A percentile compares a stretch with the other conserved stretches of the same genome.
These are phyloP conservation scores for Didymella glomerata DNA, from an alignment of 2,329 filamentous ascomycete species.

Conservation along the genomic window DNA sequence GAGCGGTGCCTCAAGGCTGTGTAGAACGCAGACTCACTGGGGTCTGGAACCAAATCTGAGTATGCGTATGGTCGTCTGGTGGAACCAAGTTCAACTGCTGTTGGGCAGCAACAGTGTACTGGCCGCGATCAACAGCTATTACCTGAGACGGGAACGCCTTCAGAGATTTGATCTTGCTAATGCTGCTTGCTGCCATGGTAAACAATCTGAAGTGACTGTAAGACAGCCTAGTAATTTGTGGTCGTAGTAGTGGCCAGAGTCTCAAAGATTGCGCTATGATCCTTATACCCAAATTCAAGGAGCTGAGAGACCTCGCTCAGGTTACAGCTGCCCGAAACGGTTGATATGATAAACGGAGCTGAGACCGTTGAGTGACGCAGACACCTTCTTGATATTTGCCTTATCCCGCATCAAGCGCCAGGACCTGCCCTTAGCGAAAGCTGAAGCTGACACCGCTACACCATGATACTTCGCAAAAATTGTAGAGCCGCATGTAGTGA, in stretches of 20 bases:
- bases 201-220: neutral
- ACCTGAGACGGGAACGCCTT: neutral
- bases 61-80: neutral
- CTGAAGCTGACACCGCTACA: neutral
- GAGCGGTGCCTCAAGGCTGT: neutral
- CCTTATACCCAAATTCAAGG: neutral
- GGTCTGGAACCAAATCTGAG: conserved; percentile 3
- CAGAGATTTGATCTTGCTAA: neutral
- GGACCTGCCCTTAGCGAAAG: neutral
- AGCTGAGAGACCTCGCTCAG: neutral
- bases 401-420: neutral
- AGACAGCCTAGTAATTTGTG: neutral
- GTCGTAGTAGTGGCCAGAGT: neutral
- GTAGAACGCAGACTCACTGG: neutral
- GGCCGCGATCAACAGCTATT: neutral
- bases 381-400: neutral
- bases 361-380: neutral
- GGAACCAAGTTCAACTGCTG: neutral
- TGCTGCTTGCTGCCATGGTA: neutral
- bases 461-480: neutral
- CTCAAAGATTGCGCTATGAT: neutral
- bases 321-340: neutral
- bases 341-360: neutral
- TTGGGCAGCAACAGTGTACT: neutral
- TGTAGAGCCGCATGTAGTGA: neutral